These are phyloP conservation scores for Botryotinia calthae DNA, from an alignment of 2,329 filamentous ascomycete species.

Conservation along the genomic window DNA sequence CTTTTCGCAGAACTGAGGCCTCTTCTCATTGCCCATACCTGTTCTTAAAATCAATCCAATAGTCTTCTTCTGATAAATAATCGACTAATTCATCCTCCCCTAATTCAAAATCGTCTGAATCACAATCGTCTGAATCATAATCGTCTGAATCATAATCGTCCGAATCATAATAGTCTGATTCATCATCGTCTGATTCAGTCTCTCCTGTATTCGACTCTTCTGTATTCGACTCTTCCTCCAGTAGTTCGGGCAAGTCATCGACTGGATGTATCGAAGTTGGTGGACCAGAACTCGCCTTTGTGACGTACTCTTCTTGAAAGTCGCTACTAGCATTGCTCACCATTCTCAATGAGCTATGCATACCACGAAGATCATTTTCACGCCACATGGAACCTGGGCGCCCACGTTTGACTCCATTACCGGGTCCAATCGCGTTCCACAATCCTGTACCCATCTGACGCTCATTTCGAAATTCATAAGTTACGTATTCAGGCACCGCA, in stretches of 20 bases:
- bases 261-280: background rate
- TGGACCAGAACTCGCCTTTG: background rate
- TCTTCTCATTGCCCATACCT: background rate
- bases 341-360: background rate
- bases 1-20: background rate
- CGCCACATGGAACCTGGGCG: background rate
- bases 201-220: too few relatives aligned
- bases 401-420: background rate
- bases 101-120: background rate
- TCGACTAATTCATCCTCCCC: too few relatives aligned
- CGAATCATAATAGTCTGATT: too few relatives aligned
- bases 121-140: too few relatives aligned
- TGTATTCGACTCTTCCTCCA: background rate
- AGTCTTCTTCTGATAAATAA: background rate
- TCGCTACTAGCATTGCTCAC: background rate
- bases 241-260: background rate
- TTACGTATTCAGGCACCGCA: background rate
- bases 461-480: rapidly evolving
- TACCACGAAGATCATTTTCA: background rate
- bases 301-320: background rate
- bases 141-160: background rate
- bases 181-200: background rate
- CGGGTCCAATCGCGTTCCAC: background rate
- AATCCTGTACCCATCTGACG: background rate
- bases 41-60: background rate